These are phyloP conservation scores for Pseudogymnoascus sp. DNA, from an alignment of 2,329 filamentous ascomycete species.

Conservation along the genomic window DNA sequence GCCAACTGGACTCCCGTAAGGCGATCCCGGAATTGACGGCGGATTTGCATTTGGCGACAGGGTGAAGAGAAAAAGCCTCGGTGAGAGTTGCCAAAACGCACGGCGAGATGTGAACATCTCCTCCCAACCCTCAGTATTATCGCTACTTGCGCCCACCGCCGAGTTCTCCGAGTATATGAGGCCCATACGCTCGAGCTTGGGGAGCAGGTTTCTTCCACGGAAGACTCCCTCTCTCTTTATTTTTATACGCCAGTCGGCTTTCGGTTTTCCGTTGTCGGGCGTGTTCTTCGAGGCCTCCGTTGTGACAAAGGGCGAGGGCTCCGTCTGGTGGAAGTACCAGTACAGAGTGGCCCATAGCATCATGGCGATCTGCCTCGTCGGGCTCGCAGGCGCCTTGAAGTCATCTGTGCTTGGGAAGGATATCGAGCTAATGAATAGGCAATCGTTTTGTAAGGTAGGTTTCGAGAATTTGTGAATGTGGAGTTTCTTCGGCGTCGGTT, in stretches of 20 bases:
- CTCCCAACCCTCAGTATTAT: constrained; percentile 60
- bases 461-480: constrained; percentile 59
- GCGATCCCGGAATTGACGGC: constrained; percentile 41
- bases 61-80: constrained; percentile 81
- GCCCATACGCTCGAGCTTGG: constrained; percentile 91
- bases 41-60: constrained; percentile 48
- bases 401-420: constrained; percentile 75
- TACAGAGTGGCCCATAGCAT: constrained; percentile 92
- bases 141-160: constrained; percentile 58
- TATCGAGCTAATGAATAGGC: constrained; percentile 85
- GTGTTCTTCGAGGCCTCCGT: constrained; percentile 59
- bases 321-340: constrained; percentile 93
- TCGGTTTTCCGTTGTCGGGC: constrained; percentile 62
- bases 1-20: constrained; percentile 44
- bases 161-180: constrained; percentile 71
- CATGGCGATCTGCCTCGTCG: constrained; percentile 86
- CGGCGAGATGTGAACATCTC: constrained; percentile 74
- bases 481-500: constrained; percentile 24
- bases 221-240: constrained; percentile 85
- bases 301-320: constrained; percentile 58
- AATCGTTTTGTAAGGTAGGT: constrained; percentile 73
- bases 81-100: constrained; percentile 89
- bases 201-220: constrained; percentile 64
- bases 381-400: constrained; percentile 71
- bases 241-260: constrained; percentile 78